Percentiles rank a stretch among this genome's conserved stretches.
Evolutionary conservation across 2,329 filamentous ascomycete species (phyloP).

Genomic region (Pseudogymnoascus pannorum): DNA sequence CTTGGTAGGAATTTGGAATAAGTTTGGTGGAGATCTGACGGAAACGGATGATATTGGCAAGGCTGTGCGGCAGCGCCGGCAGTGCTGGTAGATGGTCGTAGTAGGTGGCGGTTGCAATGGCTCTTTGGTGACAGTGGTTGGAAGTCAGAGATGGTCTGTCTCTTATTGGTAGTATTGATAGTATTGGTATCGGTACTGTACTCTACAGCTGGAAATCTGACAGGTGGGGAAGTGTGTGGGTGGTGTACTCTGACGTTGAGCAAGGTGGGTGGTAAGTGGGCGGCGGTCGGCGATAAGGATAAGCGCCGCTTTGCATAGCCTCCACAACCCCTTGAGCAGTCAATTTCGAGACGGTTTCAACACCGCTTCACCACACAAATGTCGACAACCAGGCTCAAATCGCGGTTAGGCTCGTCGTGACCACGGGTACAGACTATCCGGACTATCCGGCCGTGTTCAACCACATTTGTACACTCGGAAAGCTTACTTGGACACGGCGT

Average conservation of each 20-base stretch:
- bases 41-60: neutral
- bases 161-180: neutral
- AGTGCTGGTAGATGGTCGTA: neutral
- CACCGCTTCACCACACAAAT: neutral
- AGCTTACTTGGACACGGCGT: neutral
- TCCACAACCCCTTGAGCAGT: slow-evolving; percentile 3
- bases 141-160: neutral
- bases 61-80: neutral
- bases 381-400: neutral
- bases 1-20: neutral
- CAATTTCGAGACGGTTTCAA: neutral
- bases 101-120: neutral
- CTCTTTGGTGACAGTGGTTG: neutral
- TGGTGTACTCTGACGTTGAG: neutral
- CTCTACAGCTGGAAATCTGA: neutral
- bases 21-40: slow-evolving; percentile 1
- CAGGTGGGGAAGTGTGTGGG: slow-evolving; percentile 3
- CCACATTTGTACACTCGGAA: neutral
- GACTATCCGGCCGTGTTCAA: neutral
- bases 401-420: neutral
- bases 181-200: too few relatives aligned
- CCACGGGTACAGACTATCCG: neutral
- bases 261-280: neutral
- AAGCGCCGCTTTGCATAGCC: slow-evolving; percentile 6
- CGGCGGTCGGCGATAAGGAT: slow-evolving; percentile 5